Base-by-base conservation (phyloP, 2,329 filamentous ascomycete species). In the Graphilbum sp. region DNA sequence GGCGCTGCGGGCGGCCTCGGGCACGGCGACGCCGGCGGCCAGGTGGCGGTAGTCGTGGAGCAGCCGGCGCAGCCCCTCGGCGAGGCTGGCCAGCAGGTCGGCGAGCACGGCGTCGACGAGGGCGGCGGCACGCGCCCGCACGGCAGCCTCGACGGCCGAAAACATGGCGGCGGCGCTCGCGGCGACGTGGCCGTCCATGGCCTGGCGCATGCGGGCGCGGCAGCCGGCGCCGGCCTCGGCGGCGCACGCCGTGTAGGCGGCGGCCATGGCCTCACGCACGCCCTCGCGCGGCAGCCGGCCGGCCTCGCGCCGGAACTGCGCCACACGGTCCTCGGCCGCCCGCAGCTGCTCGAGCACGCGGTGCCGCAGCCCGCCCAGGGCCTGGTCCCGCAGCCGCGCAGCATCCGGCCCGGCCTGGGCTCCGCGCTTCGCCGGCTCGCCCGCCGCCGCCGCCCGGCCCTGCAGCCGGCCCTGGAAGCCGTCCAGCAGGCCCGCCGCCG, bases 221-320 rank as follows among this genome's bases (percentile, higher is more conserved):
- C 50, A 56, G 3, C 71, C 69, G 0, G 29, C 4, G 4, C 64
- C 59, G n/a, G 31, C 30, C 47, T 73, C 65, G 0, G 51, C 45
- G 5, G 50, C 43, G 47, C 67, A 73, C 0, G 34, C 36, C 0
- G 54, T 40, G 47, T 76, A 76, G 0, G 57, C 62, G 2, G 51
- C 41, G 2, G 45, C 43, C 63, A 77, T 72, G 24, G 51, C 52
- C 1, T 45, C 32, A 4, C 54, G 49, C 38, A 76, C 62, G 3
- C 56, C 55, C 0, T 67, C 69, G 0, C 57, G 60, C 40, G 75
- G 72, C 25, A 65, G 55, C 4, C 71, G 64, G 46, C 63, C 75
- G 15, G 64, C 63, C 4, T 69, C 63, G 21, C 64, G 60, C 46
- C 74, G 69, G 31, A 36, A 29, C 8, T 23, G 35, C 15, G 39